Conservation (phyloP, 2,329 filamentous ascomycete species). For the Beauveria rudraprayagi region DNA sequence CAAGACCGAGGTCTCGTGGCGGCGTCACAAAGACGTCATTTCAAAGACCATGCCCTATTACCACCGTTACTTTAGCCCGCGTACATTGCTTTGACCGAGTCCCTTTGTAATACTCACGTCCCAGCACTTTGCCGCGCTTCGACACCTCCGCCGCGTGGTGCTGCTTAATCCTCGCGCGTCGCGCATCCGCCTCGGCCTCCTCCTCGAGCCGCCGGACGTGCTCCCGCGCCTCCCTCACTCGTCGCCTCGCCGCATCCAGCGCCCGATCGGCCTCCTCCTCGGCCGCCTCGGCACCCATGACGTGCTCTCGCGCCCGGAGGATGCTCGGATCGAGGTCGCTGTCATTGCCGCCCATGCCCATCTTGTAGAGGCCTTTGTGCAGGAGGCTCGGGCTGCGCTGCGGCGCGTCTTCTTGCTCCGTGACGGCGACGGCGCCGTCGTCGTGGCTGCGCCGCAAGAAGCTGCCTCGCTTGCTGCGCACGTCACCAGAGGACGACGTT, state of each 20-base stretch:
- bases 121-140: conserved; percentile 61
- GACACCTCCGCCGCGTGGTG: conserved; percentile 55
- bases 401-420: conserved; percentile 10
- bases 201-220: conserved; percentile 55
- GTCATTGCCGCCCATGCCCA: conserved; percentile 31
- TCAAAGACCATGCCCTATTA: conserved; percentile 2
- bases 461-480: conserved; percentile 16
- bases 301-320: conserved; percentile 50
- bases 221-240: conserved; percentile 55
- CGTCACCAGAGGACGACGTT: conserved; percentile 4
- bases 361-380: conserved; percentile 25
- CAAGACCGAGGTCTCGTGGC: not conserved
- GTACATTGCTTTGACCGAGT: not conserved
- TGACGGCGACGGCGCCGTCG: conserved; percentile 17
- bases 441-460: conserved; percentile 22
- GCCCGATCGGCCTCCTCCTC: conserved; percentile 60
- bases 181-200: conserved; percentile 58
- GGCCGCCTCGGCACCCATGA: conserved; percentile 53
- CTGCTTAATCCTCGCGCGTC: conserved; percentile 60
- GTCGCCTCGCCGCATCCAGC: conserved; percentile 46
- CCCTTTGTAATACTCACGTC: conserved; percentile 45
- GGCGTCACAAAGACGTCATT: not conserved
- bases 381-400: conserved; percentile 27
- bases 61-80: not conserved
- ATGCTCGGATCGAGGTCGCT: conserved; percentile 52